Percentiles rank a stretch among this genome's conserved stretches.
phyloP scores from a whole-genome alignment of 2,329 filamentous ascomycete species.

The Drechmeria coniospora region DNA sequence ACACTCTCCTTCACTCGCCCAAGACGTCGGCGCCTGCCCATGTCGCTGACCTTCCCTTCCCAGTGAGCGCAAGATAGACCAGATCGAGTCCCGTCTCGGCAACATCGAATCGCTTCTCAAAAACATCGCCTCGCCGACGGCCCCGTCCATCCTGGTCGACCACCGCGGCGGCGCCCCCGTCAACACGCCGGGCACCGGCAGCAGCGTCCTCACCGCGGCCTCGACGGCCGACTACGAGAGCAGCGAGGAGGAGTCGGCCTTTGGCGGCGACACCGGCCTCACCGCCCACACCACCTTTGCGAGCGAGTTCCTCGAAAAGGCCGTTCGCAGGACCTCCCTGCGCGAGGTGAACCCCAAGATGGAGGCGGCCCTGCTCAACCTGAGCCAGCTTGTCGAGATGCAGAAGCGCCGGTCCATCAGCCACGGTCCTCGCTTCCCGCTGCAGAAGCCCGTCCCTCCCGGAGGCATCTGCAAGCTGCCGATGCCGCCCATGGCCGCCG shows the following conservation, averaged over 20 bases:
- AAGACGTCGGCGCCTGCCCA: not conserved
- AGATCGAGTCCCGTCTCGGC: conserved; percentile 27
- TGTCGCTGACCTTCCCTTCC: not conserved
- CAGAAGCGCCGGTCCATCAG: conserved; percentile 26
- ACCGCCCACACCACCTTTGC: conserved; percentile 37
- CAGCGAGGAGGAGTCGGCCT: conserved; percentile 23
- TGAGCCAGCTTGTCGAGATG: conserved; percentile 37
- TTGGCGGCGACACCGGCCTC: conserved; percentile 33
- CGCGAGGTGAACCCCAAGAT: conserved; percentile 33
- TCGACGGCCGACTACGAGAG: conserved; percentile 21
- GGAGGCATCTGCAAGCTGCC: conserved; percentile 34
- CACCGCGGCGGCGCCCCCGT: conserved; percentile 6
- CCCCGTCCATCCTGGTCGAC: conserved; percentile 7
- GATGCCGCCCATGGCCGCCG: conserved; percentile 36
- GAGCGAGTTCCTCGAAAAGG: conserved; percentile 36
- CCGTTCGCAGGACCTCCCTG: conserved; percentile 32
- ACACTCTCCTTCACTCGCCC: not conserved
- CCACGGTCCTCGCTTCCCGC: conserved; percentile 27
- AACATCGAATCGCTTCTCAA: conserved; percentile 29
- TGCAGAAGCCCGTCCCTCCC: conserved; percentile 28
- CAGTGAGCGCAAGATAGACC: conserved; percentile 38
- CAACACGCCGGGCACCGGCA: conserved; percentile 11
- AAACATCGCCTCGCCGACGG: conserved; percentile 16
- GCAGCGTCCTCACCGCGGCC: conserved; percentile 10
- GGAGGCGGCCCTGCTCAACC: conserved; percentile 32